Conservation (phyloP, 1,284 basidiomycete genomes). For the Thecaphora thlaspeos region DNA sequence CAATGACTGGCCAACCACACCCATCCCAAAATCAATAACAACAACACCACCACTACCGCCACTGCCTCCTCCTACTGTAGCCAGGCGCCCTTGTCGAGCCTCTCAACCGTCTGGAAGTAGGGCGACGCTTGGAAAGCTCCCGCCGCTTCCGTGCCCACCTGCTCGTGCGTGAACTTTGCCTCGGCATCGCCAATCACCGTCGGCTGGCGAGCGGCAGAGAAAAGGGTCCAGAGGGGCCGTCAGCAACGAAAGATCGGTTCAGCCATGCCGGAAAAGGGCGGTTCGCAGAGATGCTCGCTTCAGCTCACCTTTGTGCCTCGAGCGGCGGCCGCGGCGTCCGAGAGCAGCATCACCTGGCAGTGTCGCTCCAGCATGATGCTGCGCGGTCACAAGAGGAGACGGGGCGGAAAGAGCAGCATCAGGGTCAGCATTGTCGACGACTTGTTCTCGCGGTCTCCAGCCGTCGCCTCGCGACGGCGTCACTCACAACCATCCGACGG, state of each 20-base stretch:
- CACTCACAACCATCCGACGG: conserved; percentile 57
- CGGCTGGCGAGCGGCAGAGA: conserved; percentile 7
- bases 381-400: conserved; percentile 30
- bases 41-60: too few species aligned
- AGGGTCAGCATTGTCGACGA: too few species aligned
- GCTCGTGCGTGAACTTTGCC: conserved; percentile 44
- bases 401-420: neutral
- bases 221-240: too few species aligned
- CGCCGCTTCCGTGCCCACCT: conserved; percentile 38
- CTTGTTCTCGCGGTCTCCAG: too few species aligned
- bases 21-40: too few species aligned
- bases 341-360: conserved; percentile 64
- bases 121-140: conserved; percentile 48
- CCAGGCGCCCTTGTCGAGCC: conserved; percentile 42
- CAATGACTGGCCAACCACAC: too few species aligned
- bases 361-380: conserved; percentile 59
- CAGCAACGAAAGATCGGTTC: too few species aligned
- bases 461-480: too few species aligned
- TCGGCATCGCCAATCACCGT: conserved; percentile 46
- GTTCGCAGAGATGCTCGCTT: neutral
- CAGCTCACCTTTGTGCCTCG: conserved; percentile 27
- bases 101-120: conserved; percentile 46
- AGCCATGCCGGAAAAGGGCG: too few species aligned
- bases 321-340: conserved; percentile 59
- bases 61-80: conserved; percentile 29